These are phyloP conservation scores for Termitomyces sp. DNA, from an alignment of 768 basidiomycete genomes.

Conservation along the genomic window DNA sequence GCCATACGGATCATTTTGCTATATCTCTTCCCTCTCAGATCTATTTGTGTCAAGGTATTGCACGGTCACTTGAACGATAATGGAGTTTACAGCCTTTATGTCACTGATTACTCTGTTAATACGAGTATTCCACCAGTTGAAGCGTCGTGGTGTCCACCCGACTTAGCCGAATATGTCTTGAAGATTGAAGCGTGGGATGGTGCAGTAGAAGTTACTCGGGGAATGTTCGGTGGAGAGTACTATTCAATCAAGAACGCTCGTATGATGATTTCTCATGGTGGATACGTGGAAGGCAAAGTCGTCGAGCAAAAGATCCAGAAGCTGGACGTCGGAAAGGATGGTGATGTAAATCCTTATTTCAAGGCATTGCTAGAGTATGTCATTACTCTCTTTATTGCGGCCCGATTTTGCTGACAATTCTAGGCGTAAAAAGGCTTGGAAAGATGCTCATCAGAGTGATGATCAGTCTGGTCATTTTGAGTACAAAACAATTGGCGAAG, in stretches of 20 bases:
- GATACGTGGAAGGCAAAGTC: conserved; percentile 53
- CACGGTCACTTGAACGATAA: conserved; percentile 36
- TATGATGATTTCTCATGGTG: conserved; percentile 33
- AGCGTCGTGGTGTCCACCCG: conserved; percentile 43
- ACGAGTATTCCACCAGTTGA: conserved; percentile 26
- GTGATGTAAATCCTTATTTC: conserved; percentile 34
- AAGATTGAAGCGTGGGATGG: conserved; percentile 58
- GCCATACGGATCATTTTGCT: not conserved
- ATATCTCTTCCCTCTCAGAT: not conserved
- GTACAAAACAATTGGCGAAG: conserved; percentile 47
- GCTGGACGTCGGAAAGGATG: conserved; percentile 35
- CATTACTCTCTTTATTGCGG: not conserved
- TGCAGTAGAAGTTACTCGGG: conserved; percentile 36
- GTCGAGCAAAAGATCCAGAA: conserved; percentile 39
- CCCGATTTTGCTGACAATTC: conserved; percentile 1
- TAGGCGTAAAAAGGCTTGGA: conserved; percentile 52
- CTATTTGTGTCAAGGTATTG: conserved; percentile 40
- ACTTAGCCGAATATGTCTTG: conserved; percentile 42
- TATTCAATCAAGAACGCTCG: conserved; percentile 53
- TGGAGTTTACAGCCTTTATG: conserved; percentile 45
- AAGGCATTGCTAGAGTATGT: conserved; percentile 51
- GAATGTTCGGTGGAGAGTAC: conserved; percentile 46
- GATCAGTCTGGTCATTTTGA: conserved; percentile 30
- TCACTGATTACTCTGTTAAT: conserved; percentile 64
- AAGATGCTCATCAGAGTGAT: conserved; percentile 21